phyloP scores from a whole-genome alignment of 1,139 yeast species.

The Lodderomyces jiufengensis region DNA sequence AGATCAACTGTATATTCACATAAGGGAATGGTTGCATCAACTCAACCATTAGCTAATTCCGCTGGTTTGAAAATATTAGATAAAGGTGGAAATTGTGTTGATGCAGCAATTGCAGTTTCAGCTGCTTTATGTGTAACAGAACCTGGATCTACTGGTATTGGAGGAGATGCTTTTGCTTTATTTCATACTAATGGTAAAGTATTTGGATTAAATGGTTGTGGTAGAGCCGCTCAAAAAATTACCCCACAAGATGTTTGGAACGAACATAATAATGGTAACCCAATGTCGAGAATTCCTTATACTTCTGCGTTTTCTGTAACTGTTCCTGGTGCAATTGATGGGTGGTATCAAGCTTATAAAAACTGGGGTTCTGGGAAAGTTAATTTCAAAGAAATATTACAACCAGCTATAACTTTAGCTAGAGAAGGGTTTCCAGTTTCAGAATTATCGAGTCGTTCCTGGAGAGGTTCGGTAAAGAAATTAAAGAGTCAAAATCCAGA shows the following conservation, averaged over 20 bases:
- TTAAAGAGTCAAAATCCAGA: slow-evolving; percentile 36
- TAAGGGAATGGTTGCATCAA: slow-evolving; percentile 69
- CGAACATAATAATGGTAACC: slow-evolving; percentile 38
- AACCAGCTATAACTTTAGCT: slow-evolving; percentile 71
- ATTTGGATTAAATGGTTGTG: slow-evolving; percentile 73
- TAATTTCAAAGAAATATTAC: slow-evolving; percentile 52
- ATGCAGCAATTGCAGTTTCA: slow-evolving; percentile 76
- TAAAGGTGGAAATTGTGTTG: slow-evolving; percentile 77
- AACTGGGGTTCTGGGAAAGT: slow-evolving; percentile 75
- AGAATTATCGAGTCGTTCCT: slow-evolving; percentile 52
- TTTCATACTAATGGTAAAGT: slow-evolving; percentile 51
- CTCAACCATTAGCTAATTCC: slow-evolving; percentile 75
- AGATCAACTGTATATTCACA: slow-evolving; percentile 76
- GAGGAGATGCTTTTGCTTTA: slow-evolving; percentile 77
- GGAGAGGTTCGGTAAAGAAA: slow-evolving; percentile 41
- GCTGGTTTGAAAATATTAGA: slow-evolving; percentile 67
- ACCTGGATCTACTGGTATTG: slow-evolving; percentile 77
- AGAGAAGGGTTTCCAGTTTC: slow-evolving; percentile 65
- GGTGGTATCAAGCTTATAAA: slow-evolving; percentile 67
- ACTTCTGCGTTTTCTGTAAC: slow-evolving; percentile 59
- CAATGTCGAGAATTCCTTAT: slow-evolving; percentile 38
- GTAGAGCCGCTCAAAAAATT: slow-evolving; percentile 57
- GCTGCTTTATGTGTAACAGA: slow-evolving; percentile 73
- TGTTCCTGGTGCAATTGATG: slow-evolving; percentile 78
- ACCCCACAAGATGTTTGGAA: slow-evolving; percentile 48